A percentile compares a stretch with the other conserved stretches of the same genome.
phyloP scores from a whole-genome alignment of 2,329 filamentous ascomycete genomes.

The Cercospora sp. region DNA sequence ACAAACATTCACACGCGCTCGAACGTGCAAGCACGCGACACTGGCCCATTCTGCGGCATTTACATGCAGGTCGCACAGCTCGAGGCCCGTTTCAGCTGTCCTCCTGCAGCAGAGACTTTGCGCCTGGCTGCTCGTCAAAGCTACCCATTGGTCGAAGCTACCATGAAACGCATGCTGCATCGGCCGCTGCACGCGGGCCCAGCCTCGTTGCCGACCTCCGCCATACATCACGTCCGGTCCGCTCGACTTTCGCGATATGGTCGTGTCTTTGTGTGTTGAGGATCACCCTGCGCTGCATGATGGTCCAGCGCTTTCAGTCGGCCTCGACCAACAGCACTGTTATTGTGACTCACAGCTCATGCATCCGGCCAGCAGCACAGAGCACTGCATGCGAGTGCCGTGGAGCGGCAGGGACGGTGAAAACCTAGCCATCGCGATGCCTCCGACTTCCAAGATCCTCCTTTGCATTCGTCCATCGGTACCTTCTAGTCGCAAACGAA shows the following conservation, averaged over 20 bases:
- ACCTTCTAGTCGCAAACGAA: constrained; percentile 23
- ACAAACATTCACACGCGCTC: constrained; percentile 14
- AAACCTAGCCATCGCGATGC: constrained; percentile 24
- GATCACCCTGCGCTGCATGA: constrained; percentile 23
- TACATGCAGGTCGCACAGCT: constrained; percentile 2
- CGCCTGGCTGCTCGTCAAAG: not conserved
- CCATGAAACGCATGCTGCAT: constrained; percentile 23
- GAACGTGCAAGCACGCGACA: constrained; percentile 12
- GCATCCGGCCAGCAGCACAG: constrained; percentile 25
- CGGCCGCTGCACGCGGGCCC: constrained; percentile 20
- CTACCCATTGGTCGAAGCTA: constrained; percentile 18
- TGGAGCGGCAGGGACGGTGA: constrained; percentile 23
- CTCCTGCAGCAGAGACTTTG: constrained; percentile 15
- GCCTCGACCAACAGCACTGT: constrained; percentile 24
- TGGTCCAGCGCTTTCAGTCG: constrained; percentile 19
- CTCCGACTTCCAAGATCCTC: constrained; percentile 20
- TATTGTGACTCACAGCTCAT: constrained; percentile 33
- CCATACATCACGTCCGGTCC: constrained; percentile 37
- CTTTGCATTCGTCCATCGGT: constrained; percentile 21
- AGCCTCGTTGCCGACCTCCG: constrained; percentile 38
- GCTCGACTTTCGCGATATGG: constrained; percentile 38
- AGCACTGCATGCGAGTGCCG: constrained; percentile 24
- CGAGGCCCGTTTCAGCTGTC: constrained; percentile 16
- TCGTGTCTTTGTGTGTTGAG: constrained; percentile 33
- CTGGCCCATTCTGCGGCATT: constrained; percentile 20